Percentiles rank a stretch among this genome's conserved stretches.
Evolutionary conservation across 2,329 filamentous ascomycete species (phyloP).

Genomic region (Trichoderma citrinoviride): DNA sequence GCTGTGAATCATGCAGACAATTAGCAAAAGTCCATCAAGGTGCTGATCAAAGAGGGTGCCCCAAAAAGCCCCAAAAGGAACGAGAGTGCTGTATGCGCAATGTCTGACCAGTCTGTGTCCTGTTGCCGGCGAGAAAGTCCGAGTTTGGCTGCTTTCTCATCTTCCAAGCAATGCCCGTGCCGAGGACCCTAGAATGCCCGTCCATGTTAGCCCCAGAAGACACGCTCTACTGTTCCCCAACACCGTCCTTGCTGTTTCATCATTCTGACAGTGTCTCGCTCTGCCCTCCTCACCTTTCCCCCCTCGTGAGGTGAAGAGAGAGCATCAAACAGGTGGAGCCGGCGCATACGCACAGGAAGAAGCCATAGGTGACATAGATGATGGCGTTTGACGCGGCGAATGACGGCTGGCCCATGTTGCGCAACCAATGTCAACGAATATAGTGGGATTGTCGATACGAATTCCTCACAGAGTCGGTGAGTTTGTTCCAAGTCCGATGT

Average conservation of each 20-base stretch:
- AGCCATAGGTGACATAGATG: slow-evolving; percentile 75
- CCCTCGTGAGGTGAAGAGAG: neutral
- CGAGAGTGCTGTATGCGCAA: neutral
- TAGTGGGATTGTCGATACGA: neutral
- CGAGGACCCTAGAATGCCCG: slow-evolving; percentile 54
- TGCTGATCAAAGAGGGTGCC: neutral
- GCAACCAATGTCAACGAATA: neutral
- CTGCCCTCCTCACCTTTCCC: neutral
- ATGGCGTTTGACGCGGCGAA: slow-evolving; percentile 76
- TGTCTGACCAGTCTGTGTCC: slow-evolving; percentile 77
- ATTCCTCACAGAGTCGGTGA: too few relatives aligned
- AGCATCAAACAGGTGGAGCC: neutral
- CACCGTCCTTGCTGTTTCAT: neutral
- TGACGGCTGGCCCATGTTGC: slow-evolving; percentile 70
- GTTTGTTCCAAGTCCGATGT: too few relatives aligned
- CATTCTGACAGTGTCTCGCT: too few relatives aligned
- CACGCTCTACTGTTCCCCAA: too few relatives aligned
- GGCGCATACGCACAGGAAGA: slow-evolving; percentile 62
- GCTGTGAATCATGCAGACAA: slow-evolving; percentile 47
- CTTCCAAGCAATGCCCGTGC: slow-evolving; percentile 57
- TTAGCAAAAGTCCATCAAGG: slow-evolving; percentile 30
- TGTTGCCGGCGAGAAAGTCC: slow-evolving; percentile 72
- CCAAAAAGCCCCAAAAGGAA: neutral
- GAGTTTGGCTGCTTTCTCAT: slow-evolving; percentile 63
- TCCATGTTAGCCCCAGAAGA: slow-evolving; percentile 23